Evolutionary conservation across 768 basidiomycete species (phyloP), one percentile per base, ranked within the genome.

Genomic region (Suillus tomentosus): DNA sequence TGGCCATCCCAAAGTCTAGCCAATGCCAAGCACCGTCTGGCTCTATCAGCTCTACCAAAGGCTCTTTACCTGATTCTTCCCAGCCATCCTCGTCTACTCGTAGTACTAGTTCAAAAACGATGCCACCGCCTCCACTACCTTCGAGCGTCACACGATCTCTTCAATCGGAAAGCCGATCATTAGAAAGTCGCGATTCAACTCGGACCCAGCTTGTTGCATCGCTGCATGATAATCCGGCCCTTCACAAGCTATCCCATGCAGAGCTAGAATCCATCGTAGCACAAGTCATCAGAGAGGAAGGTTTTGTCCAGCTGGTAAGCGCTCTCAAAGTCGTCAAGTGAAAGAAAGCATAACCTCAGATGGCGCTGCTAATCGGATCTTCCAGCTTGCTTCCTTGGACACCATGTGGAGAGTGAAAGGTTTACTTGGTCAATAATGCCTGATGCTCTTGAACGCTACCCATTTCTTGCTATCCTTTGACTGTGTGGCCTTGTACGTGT

Each of bases 291-390:
- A 83, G 85, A 61, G 90, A 92, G 72, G 87, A 95, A 60, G 87
- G 93, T 8, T 94, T 97, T 71, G 75, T 82, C 14, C 82, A 84
- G 67, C 80, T 98, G 84, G 94, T 92, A 69, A 65, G 84, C 6
- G 17, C 34, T 42, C 9, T 42, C 39, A 10, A 31, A n/a, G 17
- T 40, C 3, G 31, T 58, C 27, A 1, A 2, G 31, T 42, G 15
- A 42, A 31, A 19, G 40, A 37, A 60, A 15, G 9, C 36, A 8
- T 48, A 15, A 17, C 17, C 24, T 62, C 36, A 62, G 8, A 60
- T 74, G 19, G 37, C 57, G 22, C 15, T 40, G 51, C 27, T 22
- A 42, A 15, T 50, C 39, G 31, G 24, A 22, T 65, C 51, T 62
- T 48, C n/a, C 67, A 88, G 88, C 80, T 89, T 45, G 81, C 84